Conservation (phyloP, 2,329 filamentous ascomycete genomes). For the Grosmannia serpens region DNA sequence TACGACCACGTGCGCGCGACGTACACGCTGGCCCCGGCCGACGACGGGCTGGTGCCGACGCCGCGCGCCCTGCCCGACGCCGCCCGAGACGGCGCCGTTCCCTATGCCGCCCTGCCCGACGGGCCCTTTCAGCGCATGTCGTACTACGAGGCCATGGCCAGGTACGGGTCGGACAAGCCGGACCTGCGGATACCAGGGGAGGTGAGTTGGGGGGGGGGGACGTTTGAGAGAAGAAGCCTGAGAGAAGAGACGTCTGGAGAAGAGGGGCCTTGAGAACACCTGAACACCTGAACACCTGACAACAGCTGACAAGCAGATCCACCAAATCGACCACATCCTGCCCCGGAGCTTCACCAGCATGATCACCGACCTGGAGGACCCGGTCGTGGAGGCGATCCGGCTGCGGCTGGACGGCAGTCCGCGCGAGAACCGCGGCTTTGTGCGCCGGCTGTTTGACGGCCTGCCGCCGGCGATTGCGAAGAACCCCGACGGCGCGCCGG, state of each 20-base stretch:
- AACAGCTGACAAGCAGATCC: conserved; percentile 39
- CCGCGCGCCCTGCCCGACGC: not conserved
- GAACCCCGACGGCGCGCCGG: conserved; percentile 68
- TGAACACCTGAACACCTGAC: too few species aligned
- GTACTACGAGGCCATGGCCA: conserved; percentile 68
- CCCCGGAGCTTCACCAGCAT: conserved; percentile 57
- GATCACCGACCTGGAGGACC: conserved; percentile 57
- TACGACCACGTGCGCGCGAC: conserved; percentile 37
- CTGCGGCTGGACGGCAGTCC: conserved; percentile 46
- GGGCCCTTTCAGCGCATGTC: conserved; percentile 45
- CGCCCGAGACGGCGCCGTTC: not conserved
- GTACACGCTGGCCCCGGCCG: conserved; percentile 16
- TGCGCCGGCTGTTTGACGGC: conserved; percentile 53
- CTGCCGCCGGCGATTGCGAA: conserved; percentile 47
- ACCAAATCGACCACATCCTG: conserved; percentile 50
- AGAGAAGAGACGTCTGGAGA: too few species aligned
- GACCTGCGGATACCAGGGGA: conserved; percentile 61
- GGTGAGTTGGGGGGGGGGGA: conserved; percentile 26
- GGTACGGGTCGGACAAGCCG: conserved; percentile 84
- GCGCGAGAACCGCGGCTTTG: conserved; percentile 45
- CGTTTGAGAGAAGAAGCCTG: too few species aligned
- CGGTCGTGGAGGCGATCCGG: conserved; percentile 65
- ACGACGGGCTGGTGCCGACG: conserved; percentile 16
- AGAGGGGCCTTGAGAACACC: too few species aligned
- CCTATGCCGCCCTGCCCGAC: conserved; percentile 15